phyloP scores from a whole-genome alignment of 73 alveolate species.

The Tetrahymena thermophila region DNA sequence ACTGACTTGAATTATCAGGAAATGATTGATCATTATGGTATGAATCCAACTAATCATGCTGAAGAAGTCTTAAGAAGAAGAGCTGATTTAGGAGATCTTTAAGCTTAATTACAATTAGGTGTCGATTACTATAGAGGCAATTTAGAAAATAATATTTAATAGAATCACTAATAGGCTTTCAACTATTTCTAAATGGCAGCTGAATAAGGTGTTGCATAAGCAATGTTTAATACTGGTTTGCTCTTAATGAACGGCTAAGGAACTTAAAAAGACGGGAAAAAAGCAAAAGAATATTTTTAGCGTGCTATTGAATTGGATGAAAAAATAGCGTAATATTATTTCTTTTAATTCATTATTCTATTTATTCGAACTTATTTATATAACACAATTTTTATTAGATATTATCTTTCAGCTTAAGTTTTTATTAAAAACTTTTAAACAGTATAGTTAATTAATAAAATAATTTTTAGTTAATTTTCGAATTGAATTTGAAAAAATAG shows the following conservation, averaged over 20 bases:
- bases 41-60: background rate
- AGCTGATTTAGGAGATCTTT: background rate
- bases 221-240: background rate
- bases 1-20: background rate
- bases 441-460: no score
- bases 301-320: background rate
- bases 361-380: background rate
- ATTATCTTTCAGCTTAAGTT: no score
- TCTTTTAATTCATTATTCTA: background rate
- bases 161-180: background rate
- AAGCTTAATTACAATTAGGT: background rate
- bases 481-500: no score
- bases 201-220: background rate
- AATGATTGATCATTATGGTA: background rate
- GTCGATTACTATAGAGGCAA: background rate
- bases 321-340: background rate
- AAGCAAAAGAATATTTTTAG: background rate
- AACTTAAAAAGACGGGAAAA: background rate
- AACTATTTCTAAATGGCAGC: background rate
- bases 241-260: background rate
- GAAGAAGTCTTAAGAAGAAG: background rate
- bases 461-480: no score
- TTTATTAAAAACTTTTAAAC: no score
- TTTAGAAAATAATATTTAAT: background rate
- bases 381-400: no score